Evolutionary conservation across 495 filamentous ascomycete genomes (phyloP).

Genomic region (Podospora appendiculata): DNA sequence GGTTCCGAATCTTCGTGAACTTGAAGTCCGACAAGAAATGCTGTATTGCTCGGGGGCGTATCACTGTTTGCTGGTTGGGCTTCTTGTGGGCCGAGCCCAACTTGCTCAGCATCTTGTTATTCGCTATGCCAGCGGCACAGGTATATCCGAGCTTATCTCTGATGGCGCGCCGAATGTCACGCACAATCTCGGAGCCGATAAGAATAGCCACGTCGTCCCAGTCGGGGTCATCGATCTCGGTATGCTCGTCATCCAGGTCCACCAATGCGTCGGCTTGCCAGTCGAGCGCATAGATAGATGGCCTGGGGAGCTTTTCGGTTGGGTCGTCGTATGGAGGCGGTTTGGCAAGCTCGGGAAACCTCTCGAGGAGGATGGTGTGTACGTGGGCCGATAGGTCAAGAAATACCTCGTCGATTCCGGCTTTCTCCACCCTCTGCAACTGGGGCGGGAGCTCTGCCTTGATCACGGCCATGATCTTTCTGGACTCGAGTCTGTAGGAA

Average conservation of each 20-base stretch:
- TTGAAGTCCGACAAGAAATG: constrained; percentile 80
- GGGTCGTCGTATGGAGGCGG: constrained; percentile 64
- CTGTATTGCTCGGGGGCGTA: constrained; percentile 74
- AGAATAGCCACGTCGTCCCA: constrained; percentile 93
- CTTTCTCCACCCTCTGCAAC: constrained; percentile 78
- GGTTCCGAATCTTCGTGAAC: constrained; percentile 91
- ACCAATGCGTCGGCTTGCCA: constrained; percentile 77
- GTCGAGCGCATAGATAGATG: constrained; percentile 66
- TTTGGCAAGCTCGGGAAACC: constrained; percentile 66
- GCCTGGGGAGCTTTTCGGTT: constrained; percentile 61
- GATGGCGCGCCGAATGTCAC: constrained; percentile 61
- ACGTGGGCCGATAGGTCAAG: constrained; percentile 81
- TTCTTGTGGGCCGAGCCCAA: constrained; percentile 86
- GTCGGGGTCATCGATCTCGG: constrained; percentile 75
- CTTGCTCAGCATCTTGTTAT: constrained; percentile 94
- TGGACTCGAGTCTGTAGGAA: constrained; percentile 79
- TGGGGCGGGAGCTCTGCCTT: constrained; percentile 59
- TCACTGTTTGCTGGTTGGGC: constrained; percentile 85
- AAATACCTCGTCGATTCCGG: constrained; percentile 85
- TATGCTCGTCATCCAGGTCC: constrained; percentile 63
- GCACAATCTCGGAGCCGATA: constrained; percentile 80
- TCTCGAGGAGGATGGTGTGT: constrained; percentile 62
- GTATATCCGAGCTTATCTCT: constrained; percentile 57
- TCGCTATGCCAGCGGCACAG: constrained; percentile 79
- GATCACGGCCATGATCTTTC: constrained; percentile 74